These are phyloP conservation scores for Murraya paniculata DNA, from an alignment of 345 rosid species.

Conservation along the genomic window DNA sequence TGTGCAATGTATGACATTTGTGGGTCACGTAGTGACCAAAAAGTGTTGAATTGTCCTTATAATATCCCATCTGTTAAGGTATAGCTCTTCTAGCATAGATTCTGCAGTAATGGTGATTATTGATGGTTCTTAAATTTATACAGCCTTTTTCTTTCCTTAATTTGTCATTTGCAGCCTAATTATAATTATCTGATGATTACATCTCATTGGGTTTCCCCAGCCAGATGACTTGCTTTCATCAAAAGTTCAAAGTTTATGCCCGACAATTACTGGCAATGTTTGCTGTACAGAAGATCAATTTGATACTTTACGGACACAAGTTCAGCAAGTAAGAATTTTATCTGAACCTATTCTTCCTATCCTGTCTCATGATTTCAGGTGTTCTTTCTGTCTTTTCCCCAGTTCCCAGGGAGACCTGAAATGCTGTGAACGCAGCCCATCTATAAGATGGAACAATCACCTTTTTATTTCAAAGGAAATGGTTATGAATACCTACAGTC, in stretches of 20 bases:
- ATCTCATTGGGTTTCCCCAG: slow-evolving; percentile 40
- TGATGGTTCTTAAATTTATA: too few species aligned
- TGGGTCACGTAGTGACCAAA: slow-evolving; percentile 80
- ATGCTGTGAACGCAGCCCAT: background rate
- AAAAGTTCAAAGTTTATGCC: slow-evolving; percentile 92
- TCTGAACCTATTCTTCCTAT: background rate
- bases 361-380: slow-evolving; percentile 3
- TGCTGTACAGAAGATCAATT: slow-evolving; percentile 93
- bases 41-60: slow-evolving; percentile 81
- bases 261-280: slow-evolving; percentile 80
- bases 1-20: slow-evolving; percentile 98
- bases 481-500: background rate
- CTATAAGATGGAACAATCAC: background rate
- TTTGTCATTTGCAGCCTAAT: too few species aligned
- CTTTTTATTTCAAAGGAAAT: background rate
- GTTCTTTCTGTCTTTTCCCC: background rate
- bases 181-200: background rate
- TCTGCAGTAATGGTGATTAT: background rate
- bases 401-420: background rate
- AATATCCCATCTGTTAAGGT: slow-evolving; percentile 74
- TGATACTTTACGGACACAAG: slow-evolving; percentile 79
- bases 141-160: too few species aligned
- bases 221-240: slow-evolving; percentile 84
- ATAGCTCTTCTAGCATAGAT: slow-evolving; percentile 12
- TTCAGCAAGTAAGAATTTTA: slow-evolving; percentile 65